phyloP scores from a whole-genome alignment of 495 filamentous ascomycete genomes.

The Letharia lupina region DNA sequence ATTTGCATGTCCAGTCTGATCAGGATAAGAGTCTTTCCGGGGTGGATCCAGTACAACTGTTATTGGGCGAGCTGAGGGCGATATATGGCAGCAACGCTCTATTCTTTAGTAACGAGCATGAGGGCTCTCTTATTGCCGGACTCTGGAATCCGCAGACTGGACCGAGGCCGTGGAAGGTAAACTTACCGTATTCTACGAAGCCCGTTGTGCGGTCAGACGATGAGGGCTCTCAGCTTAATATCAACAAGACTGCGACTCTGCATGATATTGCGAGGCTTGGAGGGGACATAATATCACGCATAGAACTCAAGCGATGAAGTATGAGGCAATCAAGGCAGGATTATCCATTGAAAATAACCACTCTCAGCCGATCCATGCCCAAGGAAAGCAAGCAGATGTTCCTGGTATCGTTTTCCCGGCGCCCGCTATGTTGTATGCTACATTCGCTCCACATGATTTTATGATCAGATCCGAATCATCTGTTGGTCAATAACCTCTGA shows the following conservation, averaged over 20 bases:
- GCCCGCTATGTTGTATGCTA: neutral
- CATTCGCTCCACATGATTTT: neutral
- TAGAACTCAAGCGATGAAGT: constrained; percentile 29
- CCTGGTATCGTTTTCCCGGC: neutral
- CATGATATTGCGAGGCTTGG: constrained; percentile 62
- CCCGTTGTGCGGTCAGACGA: constrained; percentile 33
- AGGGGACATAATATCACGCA: constrained; percentile 35
- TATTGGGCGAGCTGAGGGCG: constrained; percentile 52
- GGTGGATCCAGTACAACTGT: constrained; percentile 41
- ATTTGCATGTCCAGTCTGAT: constrained; percentile 41
- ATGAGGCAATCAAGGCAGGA: neutral
- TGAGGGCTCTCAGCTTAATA: constrained; percentile 36
- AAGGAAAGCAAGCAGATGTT: neutral
- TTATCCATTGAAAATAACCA: neutral
- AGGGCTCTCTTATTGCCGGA: constrained; percentile 56
- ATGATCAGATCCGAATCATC: constrained; percentile 13
- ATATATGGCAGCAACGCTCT: constrained; percentile 56
- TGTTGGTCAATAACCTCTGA: constrained; percentile 32
- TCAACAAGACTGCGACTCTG: constrained; percentile 68
- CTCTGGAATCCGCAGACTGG: constrained; percentile 69
- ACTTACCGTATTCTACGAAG: constrained; percentile 58
- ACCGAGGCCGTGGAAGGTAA: constrained; percentile 54
- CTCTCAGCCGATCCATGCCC: neutral
- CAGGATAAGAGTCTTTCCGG: constrained; percentile 34
- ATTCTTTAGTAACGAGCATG: constrained; percentile 60